Percentiles rank a stretch among this genome's conserved stretches.
phyloP scores from a whole-genome alignment of 2,329 filamentous ascomycete species.

The Fusarium neocosmosporiellum region DNA sequence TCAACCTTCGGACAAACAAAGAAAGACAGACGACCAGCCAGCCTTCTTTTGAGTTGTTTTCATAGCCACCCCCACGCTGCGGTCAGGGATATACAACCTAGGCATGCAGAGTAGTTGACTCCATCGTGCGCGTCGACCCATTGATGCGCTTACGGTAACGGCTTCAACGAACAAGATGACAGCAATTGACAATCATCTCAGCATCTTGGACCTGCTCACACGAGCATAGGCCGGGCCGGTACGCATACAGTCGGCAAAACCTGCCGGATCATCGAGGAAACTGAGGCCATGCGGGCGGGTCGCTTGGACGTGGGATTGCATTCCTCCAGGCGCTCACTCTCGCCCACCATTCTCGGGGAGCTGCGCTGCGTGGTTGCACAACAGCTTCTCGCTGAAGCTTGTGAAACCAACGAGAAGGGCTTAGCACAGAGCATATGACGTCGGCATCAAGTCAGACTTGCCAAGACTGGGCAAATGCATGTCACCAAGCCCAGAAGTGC shows the following conservation, averaged over 20 bases:
- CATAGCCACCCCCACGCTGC: not conserved
- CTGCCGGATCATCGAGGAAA: not conserved
- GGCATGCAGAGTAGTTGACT: not conserved
- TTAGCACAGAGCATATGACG: conserved; percentile 31
- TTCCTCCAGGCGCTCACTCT: conserved; percentile 1
- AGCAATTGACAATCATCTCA: conserved; percentile 6
- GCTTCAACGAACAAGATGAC: not conserved
- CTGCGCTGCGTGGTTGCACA: conserved; percentile 21
- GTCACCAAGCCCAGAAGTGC: conserved; percentile 31
- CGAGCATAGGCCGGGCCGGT: conserved; percentile 19
- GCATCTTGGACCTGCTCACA: not conserved
- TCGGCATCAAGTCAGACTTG: conserved; percentile 40
- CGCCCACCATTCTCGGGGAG: conserved; percentile 7
- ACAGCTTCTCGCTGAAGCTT: conserved; percentile 8
- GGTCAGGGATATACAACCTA: not conserved
- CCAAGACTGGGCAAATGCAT: conserved; percentile 32
- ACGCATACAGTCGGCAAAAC: conserved; percentile 17
- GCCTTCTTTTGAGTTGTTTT: not conserved
- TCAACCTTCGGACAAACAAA: not conserved
- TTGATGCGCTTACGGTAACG: not conserved
- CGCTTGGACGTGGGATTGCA: conserved; percentile 2
- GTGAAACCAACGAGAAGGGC: conserved; percentile 3
- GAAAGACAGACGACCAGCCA: not conserved
- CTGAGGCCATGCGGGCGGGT: conserved; percentile 1
- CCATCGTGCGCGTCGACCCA: not conserved